Conservation (phyloP, 176 grass and related monocot species). For the Bothriochloa decipiens region DNA sequence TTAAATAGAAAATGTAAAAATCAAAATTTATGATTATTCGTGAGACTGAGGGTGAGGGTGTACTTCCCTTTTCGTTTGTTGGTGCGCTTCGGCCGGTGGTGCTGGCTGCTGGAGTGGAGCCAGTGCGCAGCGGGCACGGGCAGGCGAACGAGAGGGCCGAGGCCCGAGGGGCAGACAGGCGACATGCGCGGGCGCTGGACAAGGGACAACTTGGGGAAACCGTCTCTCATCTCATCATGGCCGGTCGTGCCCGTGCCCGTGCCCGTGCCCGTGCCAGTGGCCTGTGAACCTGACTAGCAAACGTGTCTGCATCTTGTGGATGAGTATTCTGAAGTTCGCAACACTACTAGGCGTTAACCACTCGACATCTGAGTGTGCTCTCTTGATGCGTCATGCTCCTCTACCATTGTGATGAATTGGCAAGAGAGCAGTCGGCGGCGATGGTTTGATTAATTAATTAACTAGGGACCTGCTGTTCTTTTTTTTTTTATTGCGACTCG, state of each 20-base stretch:
- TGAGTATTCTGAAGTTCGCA: too few species aligned
- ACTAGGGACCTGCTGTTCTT: too few species aligned
- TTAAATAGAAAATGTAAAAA: too few species aligned
- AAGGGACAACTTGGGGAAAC: constrained; percentile 3
- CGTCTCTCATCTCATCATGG: constrained; percentile 23
- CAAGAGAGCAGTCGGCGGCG: neutral
- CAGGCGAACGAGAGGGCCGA: neutral
- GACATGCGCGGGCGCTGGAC: constrained; percentile 30
- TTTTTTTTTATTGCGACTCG: too few species aligned
- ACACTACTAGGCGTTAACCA: too few species aligned
- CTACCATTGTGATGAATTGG: neutral
- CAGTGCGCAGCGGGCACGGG: neutral
- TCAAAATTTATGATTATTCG: too few species aligned
- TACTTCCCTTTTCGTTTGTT: too few species aligned
- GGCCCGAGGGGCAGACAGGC: constrained; percentile 21
- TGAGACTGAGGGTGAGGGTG: too few species aligned
- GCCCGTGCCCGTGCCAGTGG: too few species aligned
- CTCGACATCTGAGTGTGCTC: too few species aligned
- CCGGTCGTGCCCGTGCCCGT: neutral
- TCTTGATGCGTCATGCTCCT: constrained; percentile 26
- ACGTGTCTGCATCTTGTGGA: too few species aligned
- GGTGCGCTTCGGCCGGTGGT: neutral
- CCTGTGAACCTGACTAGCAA: neutral
- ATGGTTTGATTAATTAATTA: too few species aligned
- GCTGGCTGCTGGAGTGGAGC: neutral